Evolutionary conservation across 1,284 basidiomycete genomes (phyloP).

Genomic region (Paramarasmius palmivorus): DNA sequence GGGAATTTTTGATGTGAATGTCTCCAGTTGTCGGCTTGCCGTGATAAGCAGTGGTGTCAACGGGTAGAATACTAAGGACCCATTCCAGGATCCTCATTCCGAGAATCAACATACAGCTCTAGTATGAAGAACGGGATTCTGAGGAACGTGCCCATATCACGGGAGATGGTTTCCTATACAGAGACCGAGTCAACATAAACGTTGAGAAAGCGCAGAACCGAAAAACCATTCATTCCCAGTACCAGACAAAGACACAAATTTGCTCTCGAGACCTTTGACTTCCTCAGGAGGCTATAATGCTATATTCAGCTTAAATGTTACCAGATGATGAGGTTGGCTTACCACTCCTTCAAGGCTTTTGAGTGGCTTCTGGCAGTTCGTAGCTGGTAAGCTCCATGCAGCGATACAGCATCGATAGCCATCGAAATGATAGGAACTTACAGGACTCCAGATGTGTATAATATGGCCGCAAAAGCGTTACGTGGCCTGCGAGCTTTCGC

Average conservation of each 20-base stretch:
- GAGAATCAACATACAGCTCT: constrained; percentile 9
- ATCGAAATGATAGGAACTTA: too few relatives aligned
- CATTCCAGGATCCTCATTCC: constrained; percentile 99
- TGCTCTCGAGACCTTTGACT: constrained; percentile 75
- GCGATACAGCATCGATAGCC: too few relatives aligned
- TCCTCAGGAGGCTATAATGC: constrained; percentile 78
- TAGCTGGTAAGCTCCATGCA: too few relatives aligned
- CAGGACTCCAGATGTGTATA: too few relatives aligned
- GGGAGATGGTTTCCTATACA: constrained; percentile 98
- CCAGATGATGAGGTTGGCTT: too few relatives aligned
- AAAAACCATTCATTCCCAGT: constrained; percentile 93
- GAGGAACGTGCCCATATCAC: constrained; percentile 82
- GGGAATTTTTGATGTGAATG: constrained; percentile 98
- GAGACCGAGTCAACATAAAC: constrained; percentile 99
- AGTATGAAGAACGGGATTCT: not conserved
- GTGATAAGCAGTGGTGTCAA: constrained; percentile 97
- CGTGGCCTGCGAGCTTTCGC: too few relatives aligned
- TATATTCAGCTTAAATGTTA: too few relatives aligned
- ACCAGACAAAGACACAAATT: constrained; percentile 92
- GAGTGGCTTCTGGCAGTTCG: too few relatives aligned
- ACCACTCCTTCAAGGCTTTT: too few relatives aligned
- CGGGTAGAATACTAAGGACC: constrained; percentile 97
- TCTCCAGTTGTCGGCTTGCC: constrained; percentile 99
- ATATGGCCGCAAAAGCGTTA: too few relatives aligned
- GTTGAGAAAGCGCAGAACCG: constrained; percentile 98